phyloP scores from a whole-genome alignment of 371 early-diverging fungal genomes.

The Mortierella sp. region DNA sequence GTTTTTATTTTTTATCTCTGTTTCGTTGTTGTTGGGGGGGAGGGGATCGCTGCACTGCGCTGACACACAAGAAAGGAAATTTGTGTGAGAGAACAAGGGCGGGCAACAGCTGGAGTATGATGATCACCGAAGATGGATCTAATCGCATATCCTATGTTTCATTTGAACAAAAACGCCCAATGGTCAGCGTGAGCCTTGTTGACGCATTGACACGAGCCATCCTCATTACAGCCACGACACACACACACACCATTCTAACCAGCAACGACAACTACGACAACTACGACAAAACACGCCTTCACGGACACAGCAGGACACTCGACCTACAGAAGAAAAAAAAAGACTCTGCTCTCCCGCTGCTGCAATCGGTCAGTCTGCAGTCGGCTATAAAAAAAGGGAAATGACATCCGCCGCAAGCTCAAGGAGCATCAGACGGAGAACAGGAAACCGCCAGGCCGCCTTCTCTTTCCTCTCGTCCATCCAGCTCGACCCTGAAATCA shows the following conservation, averaged over 20 bases:
- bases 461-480: constrained; percentile 50
- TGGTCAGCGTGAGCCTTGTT: too few relatives aligned
- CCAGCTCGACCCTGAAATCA: constrained; percentile 29
- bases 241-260: neutral
- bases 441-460: constrained; percentile 41
- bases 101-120: too few relatives aligned
- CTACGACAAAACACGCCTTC: neutral
- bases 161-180: too few relatives aligned
- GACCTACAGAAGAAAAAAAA: too few relatives aligned
- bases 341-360: neutral
- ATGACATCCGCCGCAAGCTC: neutral
- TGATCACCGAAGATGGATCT: too few relatives aligned
- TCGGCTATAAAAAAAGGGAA: constrained; percentile 7
- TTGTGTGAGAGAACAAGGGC: too few relatives aligned
- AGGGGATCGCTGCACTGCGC: too few relatives aligned
- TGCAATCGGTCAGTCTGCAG: constrained; percentile 8
- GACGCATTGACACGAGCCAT: too few relatives aligned
- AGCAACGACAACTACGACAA: neutral
- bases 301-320: neutral
- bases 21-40: too few relatives aligned
- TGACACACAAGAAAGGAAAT: too few relatives aligned
- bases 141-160: too few relatives aligned
- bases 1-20: neutral
- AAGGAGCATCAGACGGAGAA: constrained; percentile 29
- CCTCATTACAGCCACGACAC: too few relatives aligned